Conservation (phyloP, 768 basidiomycete genomes). For the Xerocomellus chrysenteron region DNA sequence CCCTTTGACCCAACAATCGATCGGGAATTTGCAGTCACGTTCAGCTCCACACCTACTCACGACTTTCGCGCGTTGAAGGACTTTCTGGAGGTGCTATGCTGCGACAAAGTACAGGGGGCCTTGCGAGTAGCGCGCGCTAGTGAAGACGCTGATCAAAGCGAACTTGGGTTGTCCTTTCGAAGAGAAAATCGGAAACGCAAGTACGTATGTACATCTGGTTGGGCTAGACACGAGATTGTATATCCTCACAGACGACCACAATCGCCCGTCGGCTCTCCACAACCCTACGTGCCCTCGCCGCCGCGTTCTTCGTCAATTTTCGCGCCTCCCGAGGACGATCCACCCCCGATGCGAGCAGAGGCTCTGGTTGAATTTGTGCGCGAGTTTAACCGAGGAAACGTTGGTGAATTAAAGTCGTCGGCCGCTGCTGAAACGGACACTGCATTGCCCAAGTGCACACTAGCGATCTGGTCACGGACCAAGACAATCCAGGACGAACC, state of each 20-base stretch:
- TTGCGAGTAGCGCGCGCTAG: conserved; percentile 55
- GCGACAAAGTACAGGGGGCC: conserved; percentile 58
- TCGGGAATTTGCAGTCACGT: conserved; percentile 30
- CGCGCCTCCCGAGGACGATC: conserved; percentile 38
- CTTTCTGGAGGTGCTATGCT: conserved; percentile 47
- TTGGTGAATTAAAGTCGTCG: conserved; percentile 11
- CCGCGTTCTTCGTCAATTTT: conserved; percentile 41
- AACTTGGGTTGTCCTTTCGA: conserved; percentile 45
- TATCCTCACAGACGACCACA: conserved; percentile 42
- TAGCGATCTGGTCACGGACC: conserved; percentile 57
- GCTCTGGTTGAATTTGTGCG: conserved; percentile 55
- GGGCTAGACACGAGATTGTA: not conserved
- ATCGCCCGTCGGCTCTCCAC: conserved; percentile 58
- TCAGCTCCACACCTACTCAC: conserved; percentile 28
- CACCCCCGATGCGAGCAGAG: conserved; percentile 41
- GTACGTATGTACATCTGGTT: conserved; percentile 35
- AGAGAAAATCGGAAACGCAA: conserved; percentile 56
- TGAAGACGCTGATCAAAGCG: conserved; percentile 49
- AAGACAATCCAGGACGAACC: conserved; percentile 12
- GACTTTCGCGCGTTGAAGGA: conserved; percentile 49
- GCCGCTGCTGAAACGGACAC: not conserved
- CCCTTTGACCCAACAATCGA: conserved; percentile 27
- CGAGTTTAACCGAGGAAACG: conserved; percentile 47
- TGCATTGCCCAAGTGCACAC: conserved; percentile 29
- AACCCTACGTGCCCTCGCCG: conserved; percentile 50